These are phyloP conservation scores for Aspergillus transmontanensis DNA, from an alignment of 2,329 filamentous ascomycete genomes.

Conservation along the genomic window DNA sequence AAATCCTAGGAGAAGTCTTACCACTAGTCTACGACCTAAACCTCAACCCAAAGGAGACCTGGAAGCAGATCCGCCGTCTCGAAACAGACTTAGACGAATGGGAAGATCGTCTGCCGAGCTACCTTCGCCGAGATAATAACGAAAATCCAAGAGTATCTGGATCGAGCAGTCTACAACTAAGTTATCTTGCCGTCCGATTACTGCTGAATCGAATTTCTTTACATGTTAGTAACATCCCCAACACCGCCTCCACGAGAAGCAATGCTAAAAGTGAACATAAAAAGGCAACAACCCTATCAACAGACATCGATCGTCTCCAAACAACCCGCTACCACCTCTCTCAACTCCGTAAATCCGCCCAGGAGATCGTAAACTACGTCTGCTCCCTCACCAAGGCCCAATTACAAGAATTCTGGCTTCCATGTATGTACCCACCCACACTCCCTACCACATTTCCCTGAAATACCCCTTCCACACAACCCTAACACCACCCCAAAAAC, in stretches of 20 bases:
- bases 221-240: conserved; percentile 10
- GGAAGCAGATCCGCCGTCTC: conserved; percentile 28
- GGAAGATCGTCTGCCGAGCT: conserved; percentile 40
- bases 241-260: not conserved
- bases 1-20: conserved; percentile 38
- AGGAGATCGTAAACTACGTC: conserved; percentile 26
- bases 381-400: conserved; percentile 22
- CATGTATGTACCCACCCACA: conserved; percentile 22
- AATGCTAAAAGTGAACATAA: not conserved
- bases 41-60: conserved; percentile 24
- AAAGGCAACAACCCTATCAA: conserved; percentile 31
- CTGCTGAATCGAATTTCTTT: conserved; percentile 46
- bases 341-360: conserved; percentile 26
- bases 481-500: not conserved
- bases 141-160: conserved; percentile 44
- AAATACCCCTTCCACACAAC: not conserved
- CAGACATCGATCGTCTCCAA: conserved; percentile 28
- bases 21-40: conserved; percentile 32
- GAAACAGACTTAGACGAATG: conserved; percentile 46
- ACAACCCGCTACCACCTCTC: conserved; percentile 22
- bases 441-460: not conserved
- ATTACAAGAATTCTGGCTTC: conserved; percentile 31
- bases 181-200: conserved; percentile 51
- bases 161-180: conserved; percentile 51
- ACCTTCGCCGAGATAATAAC: conserved; percentile 29